Evolutionary conservation across 2,329 filamentous ascomycete genomes (phyloP).

Genomic region (Colletotrichum sp.): DNA sequence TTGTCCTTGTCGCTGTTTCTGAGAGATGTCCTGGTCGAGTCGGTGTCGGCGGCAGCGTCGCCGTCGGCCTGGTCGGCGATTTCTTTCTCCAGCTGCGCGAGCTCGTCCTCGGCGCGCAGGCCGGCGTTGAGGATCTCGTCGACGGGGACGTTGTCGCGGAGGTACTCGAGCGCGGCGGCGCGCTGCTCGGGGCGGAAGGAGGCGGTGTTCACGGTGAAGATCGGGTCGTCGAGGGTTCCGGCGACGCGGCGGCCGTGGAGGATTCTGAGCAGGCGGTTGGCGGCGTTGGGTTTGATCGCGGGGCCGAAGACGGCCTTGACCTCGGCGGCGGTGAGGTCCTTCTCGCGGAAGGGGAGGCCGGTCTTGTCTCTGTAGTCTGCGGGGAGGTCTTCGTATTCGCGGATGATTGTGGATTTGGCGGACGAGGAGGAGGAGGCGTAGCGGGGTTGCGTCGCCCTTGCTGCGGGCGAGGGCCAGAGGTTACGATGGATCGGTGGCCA

Average conservation of each 20-base stretch:
- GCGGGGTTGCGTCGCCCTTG: neutral
- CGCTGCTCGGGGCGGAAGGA: constrained; percentile 47
- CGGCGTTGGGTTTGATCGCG: constrained; percentile 45
- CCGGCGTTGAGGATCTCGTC: constrained; percentile 67
- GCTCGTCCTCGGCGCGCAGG: constrained; percentile 67
- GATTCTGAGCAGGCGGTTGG: constrained; percentile 61
- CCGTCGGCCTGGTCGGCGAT: constrained; percentile 18
- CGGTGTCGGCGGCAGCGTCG: constrained; percentile 22
- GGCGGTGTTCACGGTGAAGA: constrained; percentile 51
- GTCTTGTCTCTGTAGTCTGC: constrained; percentile 58
- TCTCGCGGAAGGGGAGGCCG: constrained; percentile 58
- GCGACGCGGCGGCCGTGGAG: constrained; percentile 69
- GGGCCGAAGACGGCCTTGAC: constrained; percentile 55
- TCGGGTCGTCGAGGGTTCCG: constrained; percentile 67
- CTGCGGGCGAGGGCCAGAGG: constrained; percentile 6
- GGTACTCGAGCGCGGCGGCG: constrained; percentile 55
- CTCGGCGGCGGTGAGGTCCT: constrained; percentile 55
- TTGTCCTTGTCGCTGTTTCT: constrained; percentile 23
- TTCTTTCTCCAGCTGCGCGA: constrained; percentile 55
- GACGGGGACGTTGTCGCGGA: constrained; percentile 59
- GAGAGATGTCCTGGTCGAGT: neutral
- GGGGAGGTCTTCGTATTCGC: constrained; percentile 64
- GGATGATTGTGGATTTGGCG: constrained; percentile 37
- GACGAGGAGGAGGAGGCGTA: constrained; percentile 14
- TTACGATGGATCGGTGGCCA: neutral